These are phyloP conservation scores for Lecanosticta acicola DNA, from an alignment of 2,329 filamentous ascomycete species.

Conservation along the genomic window DNA sequence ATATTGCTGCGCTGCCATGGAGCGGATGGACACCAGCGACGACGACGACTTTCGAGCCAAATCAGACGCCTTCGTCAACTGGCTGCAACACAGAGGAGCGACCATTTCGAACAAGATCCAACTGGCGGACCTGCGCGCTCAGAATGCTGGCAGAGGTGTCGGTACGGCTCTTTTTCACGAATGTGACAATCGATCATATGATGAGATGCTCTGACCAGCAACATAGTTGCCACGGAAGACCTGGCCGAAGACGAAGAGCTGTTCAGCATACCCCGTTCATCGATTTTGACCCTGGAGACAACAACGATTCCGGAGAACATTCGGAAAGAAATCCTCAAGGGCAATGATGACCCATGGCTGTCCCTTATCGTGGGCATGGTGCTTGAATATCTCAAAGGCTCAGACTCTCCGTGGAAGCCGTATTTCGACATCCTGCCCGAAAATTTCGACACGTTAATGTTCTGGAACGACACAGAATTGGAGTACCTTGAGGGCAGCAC, in stretches of 20 bases:
- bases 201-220: conserved; percentile 5
- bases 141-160: conserved; percentile 56
- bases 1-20: conserved; percentile 5
- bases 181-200: not conserved
- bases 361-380: conserved; percentile 72
- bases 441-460: conserved; percentile 81
- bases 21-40: conserved; percentile 11
- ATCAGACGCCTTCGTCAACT: conserved; percentile 52
- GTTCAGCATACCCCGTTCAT: conserved; percentile 69
- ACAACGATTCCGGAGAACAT: conserved; percentile 53
- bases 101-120: conserved; percentile 54
- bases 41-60: conserved; percentile 32
- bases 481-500: conserved; percentile 69
- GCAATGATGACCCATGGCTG: conserved; percentile 43
- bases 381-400: conserved; percentile 61
- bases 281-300: conserved; percentile 67
- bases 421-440: conserved; percentile 72
- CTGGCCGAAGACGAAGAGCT: conserved; percentile 70
- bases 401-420: conserved; percentile 63
- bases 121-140: conserved; percentile 52
- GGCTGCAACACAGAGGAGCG: conserved; percentile 51
- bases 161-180: conserved; percentile 43
- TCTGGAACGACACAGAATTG: conserved; percentile 70
- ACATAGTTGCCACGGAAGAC: conserved; percentile 61
- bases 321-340: conserved; percentile 30